Evolutionary conservation across 257 asterid species (phyloP), one percentile per base, ranked within the genome.

Genomic region (Solanum boliviense): DNA sequence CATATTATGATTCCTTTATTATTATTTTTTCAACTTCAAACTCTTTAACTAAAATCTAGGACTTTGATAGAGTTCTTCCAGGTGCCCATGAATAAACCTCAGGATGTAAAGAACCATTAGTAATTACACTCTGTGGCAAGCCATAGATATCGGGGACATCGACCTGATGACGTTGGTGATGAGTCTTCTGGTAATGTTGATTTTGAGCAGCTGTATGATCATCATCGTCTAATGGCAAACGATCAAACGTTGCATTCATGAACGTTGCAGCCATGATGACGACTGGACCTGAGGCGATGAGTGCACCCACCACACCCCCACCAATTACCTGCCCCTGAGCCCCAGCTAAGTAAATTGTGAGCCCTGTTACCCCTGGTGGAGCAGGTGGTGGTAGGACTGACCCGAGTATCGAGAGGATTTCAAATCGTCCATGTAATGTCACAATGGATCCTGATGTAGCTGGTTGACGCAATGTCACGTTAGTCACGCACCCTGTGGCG

Each of bases 281-380:
- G 46, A 96, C 98, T 0, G 99, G 98, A 2, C 99, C 99, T 4
- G 98, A 94, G 3, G 99, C 99, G 15, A 96, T 48, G 8, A 96
- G 95, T 7, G 95, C 90, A 5, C 99, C 99, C 3, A 92, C 96
- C 34, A 96, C 98, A 4, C 93, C 92, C 52, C 99, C 98, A 6
- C 98, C 98, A 11, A 96, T 96, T 1, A 95, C 98, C 92, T 96
- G 99, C 27, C 99, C 99, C 88, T 93, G 98, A 13, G 94, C 92
- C 25, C 98, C 99, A 13, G 98, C 96, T 5, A 96, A 93, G 84
- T 94, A 95, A 48, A 95, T 92, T 2, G 98, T 93, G 1, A 96
- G 93, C 38, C 98, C 99, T 2, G 95, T 89, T 9, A 94, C 98
- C 4, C 98, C 98, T 0, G 96, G 92, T 20, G 98, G 98, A 0